Evolutionary conservation across 305 asterid species (phyloP).

Genomic region (Ajuga reptans): DNA sequence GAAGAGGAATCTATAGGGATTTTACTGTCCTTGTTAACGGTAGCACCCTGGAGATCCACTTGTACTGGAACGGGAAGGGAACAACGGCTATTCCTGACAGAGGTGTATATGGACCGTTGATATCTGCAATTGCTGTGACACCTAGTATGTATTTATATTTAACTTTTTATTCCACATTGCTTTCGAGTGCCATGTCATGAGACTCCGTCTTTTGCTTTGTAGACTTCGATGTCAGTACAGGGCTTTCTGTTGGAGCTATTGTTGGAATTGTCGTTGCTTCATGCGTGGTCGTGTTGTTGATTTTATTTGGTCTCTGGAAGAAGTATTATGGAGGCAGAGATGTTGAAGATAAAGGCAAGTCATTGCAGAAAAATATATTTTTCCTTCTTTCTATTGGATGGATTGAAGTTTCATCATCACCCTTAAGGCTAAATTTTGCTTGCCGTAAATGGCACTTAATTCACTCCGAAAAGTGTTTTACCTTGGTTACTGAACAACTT

Average conservation of each 20-base stretch:
- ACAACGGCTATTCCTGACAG: slow-evolving; percentile 73
- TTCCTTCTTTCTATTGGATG: neutral
- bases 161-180: neutral
- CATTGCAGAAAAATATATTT: neutral
- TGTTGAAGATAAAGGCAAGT: slow-evolving; percentile 52
- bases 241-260: slow-evolving; percentile 60
- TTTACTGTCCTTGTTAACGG: slow-evolving; percentile 46
- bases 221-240: slow-evolving; percentile 54
- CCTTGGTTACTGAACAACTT: neutral
- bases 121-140: slow-evolving; percentile 81
- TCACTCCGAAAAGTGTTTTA: neutral
- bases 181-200: slow-evolving; percentile 8
- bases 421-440: neutral
- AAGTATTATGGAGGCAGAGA: slow-evolving; percentile 42
- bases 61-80: slow-evolving; percentile 93
- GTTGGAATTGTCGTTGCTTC: slow-evolving; percentile 56
- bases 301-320: slow-evolving; percentile 46
- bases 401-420: neutral
- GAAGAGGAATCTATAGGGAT: slow-evolving; percentile 41
- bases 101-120: slow-evolving; percentile 86
- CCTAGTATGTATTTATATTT: slow-evolving; percentile 48
- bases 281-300: slow-evolving; percentile 28
- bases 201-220: slow-evolving; percentile 16
- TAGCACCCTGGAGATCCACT: slow-evolving; percentile 77
- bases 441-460: neutral